Evolutionary conservation across 805 yeast species (phyloP).

Genomic region (Myxozyma melibiosi): DNA sequence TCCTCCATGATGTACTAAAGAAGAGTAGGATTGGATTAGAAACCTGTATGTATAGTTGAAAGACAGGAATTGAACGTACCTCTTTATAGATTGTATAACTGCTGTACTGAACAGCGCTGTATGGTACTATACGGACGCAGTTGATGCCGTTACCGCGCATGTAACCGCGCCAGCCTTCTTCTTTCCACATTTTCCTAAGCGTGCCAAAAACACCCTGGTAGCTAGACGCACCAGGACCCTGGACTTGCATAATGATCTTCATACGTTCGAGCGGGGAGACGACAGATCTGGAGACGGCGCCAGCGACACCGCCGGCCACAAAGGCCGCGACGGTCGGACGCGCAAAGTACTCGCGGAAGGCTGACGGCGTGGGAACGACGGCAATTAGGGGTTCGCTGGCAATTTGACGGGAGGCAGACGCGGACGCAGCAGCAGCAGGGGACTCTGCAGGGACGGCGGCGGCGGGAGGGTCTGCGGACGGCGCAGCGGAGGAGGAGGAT

Average conservation of each 20-base stretch:
- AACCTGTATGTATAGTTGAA: slow-evolving; percentile 33
- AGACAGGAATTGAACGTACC: slow-evolving; percentile 47
- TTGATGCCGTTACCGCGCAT: slow-evolving; percentile 90
- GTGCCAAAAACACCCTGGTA: slow-evolving; percentile 76
- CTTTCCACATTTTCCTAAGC: slow-evolving; percentile 73
- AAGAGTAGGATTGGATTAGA: background rate
- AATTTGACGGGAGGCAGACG: background rate
- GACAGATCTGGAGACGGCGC: slow-evolving; percentile 89
- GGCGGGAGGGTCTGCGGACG: background rate
- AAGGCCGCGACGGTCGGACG: slow-evolving; percentile 65
- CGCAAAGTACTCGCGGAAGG: slow-evolving; percentile 22
- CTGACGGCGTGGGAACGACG: background rate
- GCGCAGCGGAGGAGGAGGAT: slow-evolving; percentile 4
- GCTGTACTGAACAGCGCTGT: slow-evolving; percentile 90
- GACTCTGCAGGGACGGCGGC: too few species aligned
- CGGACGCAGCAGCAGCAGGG: too few species aligned
- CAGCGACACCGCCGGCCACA: slow-evolving; percentile 94
- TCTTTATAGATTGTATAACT: slow-evolving; percentile 63
- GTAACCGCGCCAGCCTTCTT: slow-evolving; percentile 89
- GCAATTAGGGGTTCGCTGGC: background rate
- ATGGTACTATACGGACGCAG: slow-evolving; percentile 88
- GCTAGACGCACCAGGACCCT: slow-evolving; percentile 55
- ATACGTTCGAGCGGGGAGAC: slow-evolving; percentile 96
- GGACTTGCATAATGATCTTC: slow-evolving; percentile 87
- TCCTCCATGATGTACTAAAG: slow-evolving; percentile 26